These are phyloP conservation scores for Geranomyces michiganensis DNA, from an alignment of 192 early-diverging fungal species.

Conservation along the genomic window DNA sequence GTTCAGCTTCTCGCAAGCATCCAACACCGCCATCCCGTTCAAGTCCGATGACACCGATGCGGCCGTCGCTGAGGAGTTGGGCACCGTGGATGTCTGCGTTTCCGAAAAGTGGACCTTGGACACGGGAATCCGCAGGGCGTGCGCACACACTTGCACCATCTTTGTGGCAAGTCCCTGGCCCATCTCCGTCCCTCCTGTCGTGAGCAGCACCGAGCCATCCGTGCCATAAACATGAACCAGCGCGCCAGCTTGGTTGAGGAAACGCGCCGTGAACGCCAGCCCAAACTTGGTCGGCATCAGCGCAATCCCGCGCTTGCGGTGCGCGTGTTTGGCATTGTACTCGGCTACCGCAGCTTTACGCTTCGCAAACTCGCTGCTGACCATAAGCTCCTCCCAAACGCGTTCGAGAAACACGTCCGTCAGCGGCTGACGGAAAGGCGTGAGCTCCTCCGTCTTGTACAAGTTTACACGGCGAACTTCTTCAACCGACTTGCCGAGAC, in stretches of 20 bases:
- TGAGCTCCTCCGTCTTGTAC: constrained; percentile 69
- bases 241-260: constrained; percentile 82
- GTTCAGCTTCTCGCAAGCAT: constrained; percentile 75
- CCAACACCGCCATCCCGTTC: constrained; percentile 79
- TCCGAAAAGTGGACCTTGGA: constrained; percentile 67
- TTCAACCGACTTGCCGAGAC: constrained; percentile 63
- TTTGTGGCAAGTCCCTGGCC: constrained; percentile 91
- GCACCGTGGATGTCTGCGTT: constrained; percentile 76
- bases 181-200: constrained; percentile 88
- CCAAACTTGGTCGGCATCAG: constrained; percentile 85
- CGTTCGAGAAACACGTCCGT: constrained; percentile 71
- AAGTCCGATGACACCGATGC: constrained; percentile 78
- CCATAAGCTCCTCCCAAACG: constrained; percentile 70
- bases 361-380: constrained; percentile 51
- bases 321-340: constrained; percentile 72
- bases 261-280: constrained; percentile 73
- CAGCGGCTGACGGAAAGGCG: constrained; percentile 71
- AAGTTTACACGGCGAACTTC: constrained; percentile 66
- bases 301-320: constrained; percentile 78
- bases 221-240: constrained; percentile 78
- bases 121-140: constrained; percentile 74
- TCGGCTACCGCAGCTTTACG: constrained; percentile 62
- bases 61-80: constrained; percentile 80
- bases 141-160: constrained; percentile 81
- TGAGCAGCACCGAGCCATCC: constrained; percentile 80